Base-by-base conservation (phyloP, 495 filamentous ascomycete genomes). In the Cudoniella acicularis region DNA sequence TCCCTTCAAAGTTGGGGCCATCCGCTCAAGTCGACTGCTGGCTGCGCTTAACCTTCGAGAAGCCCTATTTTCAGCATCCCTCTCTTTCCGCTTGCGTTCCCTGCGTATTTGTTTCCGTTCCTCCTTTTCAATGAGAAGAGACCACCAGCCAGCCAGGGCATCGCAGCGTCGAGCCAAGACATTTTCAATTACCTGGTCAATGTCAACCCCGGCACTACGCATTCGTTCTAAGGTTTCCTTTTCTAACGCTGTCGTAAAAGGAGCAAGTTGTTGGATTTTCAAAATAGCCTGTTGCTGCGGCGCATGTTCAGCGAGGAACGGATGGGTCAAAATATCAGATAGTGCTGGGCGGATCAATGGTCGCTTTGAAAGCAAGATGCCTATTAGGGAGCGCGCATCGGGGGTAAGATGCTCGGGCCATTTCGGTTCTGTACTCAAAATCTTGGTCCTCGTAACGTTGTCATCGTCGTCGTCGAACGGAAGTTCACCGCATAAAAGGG, bases 381-480 rank as follows among this genome's bases (percentile, higher is more conserved):
- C 86, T 27, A 96, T 78, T 46, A 98, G 77, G 8, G 87, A 75
- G 56, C 88, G 83, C 2, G 91, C 90, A 66, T 92, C 89, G 18
- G 82, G 77, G 0, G 90, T 83, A 17, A 98, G 78, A 66, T 87
- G 82, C 43, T 91, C 89, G 20, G 91, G 91, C 69, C 87, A 98
- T 48, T 81, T 83, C 0, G 93, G 91, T 59, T 97, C 94, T 54
- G 88, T 84, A 3, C 78, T 83, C 58, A 98, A 74, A 62, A 98
- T 98, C 70, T 85, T 89, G 13, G 78, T 77, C 65, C 96, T 90
- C 52, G 95, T 98, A 56, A 86, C 76, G 58, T 82, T 83, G 63
- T 96, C 93, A 64, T 93, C 84, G 66, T 97, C 94, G 54, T 98
- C 94, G 66, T 98, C 94, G 67, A 93, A 98, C 4, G 94, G 94